Percentiles rank a stretch among this genome's conserved stretches.
phyloP scores from a whole-genome alignment of 305 asterid genomes.

The Withania somnifera region DNA sequence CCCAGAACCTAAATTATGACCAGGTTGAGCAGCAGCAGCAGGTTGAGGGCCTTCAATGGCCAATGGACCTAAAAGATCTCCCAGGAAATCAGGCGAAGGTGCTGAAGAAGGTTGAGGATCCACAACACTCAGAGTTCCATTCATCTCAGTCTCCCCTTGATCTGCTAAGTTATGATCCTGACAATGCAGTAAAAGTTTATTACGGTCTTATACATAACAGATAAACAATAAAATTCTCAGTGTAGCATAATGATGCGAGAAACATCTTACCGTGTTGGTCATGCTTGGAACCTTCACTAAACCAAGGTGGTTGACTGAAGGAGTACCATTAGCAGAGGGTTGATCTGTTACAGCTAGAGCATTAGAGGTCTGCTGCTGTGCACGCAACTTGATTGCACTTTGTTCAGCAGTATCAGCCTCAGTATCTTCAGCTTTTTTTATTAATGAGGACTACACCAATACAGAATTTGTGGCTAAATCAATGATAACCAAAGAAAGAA shows the following conservation, averaged over 20 bases:
- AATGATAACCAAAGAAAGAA: neutral
- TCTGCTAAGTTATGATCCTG: conserved; percentile 46
- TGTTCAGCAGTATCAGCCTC: conserved; percentile 97
- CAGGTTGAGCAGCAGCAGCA: conserved; percentile 23
- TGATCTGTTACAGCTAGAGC: conserved; percentile 76
- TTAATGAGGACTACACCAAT: conserved; percentile 53
- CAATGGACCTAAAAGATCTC: conserved; percentile 86
- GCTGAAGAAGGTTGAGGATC: conserved; percentile 76
- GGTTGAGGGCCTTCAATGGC: conserved; percentile 71
- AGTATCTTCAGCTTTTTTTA: conserved; percentile 80
- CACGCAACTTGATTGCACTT: conserved; percentile 83
- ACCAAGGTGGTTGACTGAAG: conserved; percentile 60
- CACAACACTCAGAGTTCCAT: conserved; percentile 71
- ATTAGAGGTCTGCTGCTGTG: conserved; percentile 74
- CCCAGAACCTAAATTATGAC: conserved; percentile 32
- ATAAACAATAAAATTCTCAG: neutral
- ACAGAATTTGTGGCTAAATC: conserved; percentile 1
- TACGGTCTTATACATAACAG: neutral
- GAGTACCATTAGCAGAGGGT: conserved; percentile 63
- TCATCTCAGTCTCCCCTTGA: conserved; percentile 45
- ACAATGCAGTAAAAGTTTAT: conserved; percentile 2
- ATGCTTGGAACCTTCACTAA: conserved; percentile 66
- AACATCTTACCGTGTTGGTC: conserved; percentile 45
- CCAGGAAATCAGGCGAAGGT: conserved; percentile 82
- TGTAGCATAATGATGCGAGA: neutral